Conservation (phyloP, 305 asterid species). For the Fraxinus albicans region DNA sequence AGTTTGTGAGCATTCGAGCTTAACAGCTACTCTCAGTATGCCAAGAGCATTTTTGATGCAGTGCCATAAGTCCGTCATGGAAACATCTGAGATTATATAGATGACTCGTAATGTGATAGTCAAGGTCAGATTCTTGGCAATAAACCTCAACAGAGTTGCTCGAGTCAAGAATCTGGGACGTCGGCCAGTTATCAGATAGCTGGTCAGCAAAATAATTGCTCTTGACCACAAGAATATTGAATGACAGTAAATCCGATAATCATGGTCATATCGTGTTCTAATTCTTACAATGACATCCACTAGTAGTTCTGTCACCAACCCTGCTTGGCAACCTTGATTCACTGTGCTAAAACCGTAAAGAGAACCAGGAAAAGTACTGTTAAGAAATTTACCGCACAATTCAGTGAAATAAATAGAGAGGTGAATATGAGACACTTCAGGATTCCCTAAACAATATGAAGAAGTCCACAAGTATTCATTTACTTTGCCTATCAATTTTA, state of each 20-base stretch:
- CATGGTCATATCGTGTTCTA: slow-evolving; percentile 71
- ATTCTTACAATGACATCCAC: slow-evolving; percentile 76
- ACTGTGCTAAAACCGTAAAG: slow-evolving; percentile 29
- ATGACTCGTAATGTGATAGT: slow-evolving; percentile 59
- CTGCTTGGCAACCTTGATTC: slow-evolving; percentile 35
- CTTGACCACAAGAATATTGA: slow-evolving; percentile 47
- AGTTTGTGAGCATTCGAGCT: slow-evolving; percentile 67
- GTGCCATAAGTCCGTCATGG: slow-evolving; percentile 40
- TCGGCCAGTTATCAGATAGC: slow-evolving; percentile 73
- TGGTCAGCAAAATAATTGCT: slow-evolving; percentile 77
- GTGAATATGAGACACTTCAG: neutral
- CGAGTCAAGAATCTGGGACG: slow-evolving; percentile 77
- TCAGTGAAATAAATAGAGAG: neutral
- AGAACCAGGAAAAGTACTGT: slow-evolving; percentile 18
- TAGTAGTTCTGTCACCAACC: slow-evolving; percentile 68
- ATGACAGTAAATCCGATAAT: slow-evolving; percentile 81
- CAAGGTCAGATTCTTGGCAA: slow-evolving; percentile 64
- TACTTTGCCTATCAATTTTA: neutral
- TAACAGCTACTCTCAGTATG: slow-evolving; percentile 57
- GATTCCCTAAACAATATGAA: neutral
- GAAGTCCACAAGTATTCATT: neutral
- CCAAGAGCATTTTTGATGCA: slow-evolving; percentile 71
- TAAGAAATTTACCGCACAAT: slow-evolving; percentile 1
- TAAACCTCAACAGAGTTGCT: slow-evolving; percentile 84
- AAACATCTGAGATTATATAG: slow-evolving; percentile 37